phyloP scores from a whole-genome alignment of 306 rosid species.

The Acacia acuminata region DNA sequence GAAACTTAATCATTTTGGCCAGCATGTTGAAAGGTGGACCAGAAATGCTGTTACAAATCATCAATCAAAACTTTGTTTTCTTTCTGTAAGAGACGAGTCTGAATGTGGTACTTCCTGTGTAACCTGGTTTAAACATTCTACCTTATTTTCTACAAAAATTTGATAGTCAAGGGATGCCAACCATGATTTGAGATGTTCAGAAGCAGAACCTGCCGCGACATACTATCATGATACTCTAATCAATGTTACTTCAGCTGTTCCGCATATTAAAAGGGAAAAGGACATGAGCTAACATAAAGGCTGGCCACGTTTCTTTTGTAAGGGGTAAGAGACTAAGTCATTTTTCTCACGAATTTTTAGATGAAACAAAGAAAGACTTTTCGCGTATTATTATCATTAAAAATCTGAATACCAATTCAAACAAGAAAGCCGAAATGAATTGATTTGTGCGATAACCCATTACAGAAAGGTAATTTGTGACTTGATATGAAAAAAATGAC shows the following conservation, averaged over 20 bases:
- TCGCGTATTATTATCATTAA: background rate
- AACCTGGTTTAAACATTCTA: background rate
- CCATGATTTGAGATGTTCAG: background rate
- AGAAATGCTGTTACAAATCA: background rate
- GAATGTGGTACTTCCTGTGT: background rate
- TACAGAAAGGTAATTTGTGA: slow-evolving; percentile 6
- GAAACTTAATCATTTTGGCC: slow-evolving; percentile 10
- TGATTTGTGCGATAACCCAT: background rate
- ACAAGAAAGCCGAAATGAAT: slow-evolving; percentile 20
- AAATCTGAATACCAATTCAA: slow-evolving; percentile 15
- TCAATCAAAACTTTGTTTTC: slow-evolving; percentile 23
- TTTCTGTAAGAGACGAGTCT: background rate
- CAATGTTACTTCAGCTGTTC: background rate
- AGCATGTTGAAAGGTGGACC: background rate
- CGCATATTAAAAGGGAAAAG: background rate
- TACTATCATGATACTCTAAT: slow-evolving; percentile 15
- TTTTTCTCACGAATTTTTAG: background rate
- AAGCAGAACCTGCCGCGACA: background rate
- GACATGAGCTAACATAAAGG: background rate
- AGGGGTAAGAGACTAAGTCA: background rate
- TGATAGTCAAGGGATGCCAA: background rate
- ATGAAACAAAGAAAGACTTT: background rate
- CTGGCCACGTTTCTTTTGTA: background rate
- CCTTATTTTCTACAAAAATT: background rate
- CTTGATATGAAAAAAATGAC: background rate